phyloP scores from a whole-genome alignment of 1,284 basidiomycete species.

The Trametes versicolor region DNA sequence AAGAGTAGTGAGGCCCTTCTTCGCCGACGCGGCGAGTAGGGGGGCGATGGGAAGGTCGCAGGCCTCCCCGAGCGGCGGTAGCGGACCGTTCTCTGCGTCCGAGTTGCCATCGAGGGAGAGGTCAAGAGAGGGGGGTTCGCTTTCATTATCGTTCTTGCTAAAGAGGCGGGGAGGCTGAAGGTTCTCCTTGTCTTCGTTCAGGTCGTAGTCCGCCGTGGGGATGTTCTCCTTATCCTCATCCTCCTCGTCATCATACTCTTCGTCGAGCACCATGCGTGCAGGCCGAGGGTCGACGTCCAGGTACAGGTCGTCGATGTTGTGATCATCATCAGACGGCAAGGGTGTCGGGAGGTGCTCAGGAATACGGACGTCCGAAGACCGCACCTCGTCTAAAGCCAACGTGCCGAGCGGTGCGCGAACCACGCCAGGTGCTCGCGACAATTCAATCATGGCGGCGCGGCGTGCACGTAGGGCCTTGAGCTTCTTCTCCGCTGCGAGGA shows the following conservation, averaged over 20 bases:
- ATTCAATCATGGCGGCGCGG: conserved; percentile 17
- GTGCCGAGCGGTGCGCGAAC: conserved; percentile 36
- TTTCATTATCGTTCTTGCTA: conserved; percentile 6
- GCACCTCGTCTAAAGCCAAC: conserved; percentile 31
- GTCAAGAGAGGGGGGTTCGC: not conserved
- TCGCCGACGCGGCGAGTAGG: conserved; percentile 23
- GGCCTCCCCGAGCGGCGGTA: too few species aligned
- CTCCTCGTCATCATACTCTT: conserved; percentile 25
- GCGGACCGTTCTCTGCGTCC: conserved; percentile 9
- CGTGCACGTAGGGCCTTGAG: conserved; percentile 44
- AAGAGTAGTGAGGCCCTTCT: conserved; percentile 14
- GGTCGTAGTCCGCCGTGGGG: conserved; percentile 28
- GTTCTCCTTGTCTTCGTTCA: conserved; percentile 36
- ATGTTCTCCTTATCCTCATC: conserved; percentile 36
- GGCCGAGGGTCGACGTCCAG: conserved; percentile 31
- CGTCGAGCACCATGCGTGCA: conserved; percentile 13
- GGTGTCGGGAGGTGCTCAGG: conserved; percentile 32
- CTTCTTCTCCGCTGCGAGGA: conserved; percentile 52
- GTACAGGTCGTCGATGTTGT: conserved; percentile 41
- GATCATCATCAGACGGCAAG: conserved; percentile 30
- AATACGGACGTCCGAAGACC: conserved; percentile 26
- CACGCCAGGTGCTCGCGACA: conserved; percentile 22
- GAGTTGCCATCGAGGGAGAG: conserved; percentile 9
- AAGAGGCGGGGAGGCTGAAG: conserved; percentile 25
- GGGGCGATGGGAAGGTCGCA: conserved; percentile 13